A percentile compares a stretch with the other conserved stretches of the same genome.
Evolutionary conservation across 495 filamentous ascomycete species (phyloP).

Genomic region (Pseudotulostoma volvatum): DNA sequence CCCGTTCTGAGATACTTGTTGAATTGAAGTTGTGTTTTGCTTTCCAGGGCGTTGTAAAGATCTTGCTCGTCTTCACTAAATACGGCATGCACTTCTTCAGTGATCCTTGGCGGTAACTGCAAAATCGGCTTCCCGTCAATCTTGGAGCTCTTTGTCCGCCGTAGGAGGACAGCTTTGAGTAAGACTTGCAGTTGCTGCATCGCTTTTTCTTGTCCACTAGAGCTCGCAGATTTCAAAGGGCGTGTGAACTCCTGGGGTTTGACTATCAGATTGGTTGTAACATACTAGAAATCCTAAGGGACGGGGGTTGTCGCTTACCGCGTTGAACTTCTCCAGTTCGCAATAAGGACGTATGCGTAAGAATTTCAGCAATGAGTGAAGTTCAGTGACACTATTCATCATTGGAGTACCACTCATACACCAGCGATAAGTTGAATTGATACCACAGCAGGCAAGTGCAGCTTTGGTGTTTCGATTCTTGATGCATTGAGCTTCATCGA

Average conservation of each 20-base stretch:
- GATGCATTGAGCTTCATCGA: slow-evolving; percentile 90
- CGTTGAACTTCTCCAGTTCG: slow-evolving; percentile 43
- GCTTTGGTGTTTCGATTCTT: slow-evolving; percentile 65
- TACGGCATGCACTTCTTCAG: slow-evolving; percentile 46
- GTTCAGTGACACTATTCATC: slow-evolving; percentile 74
- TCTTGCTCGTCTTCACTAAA: slow-evolving; percentile 57
- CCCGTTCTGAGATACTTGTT: slow-evolving; percentile 61
- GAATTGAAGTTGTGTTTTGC: slow-evolving; percentile 48
- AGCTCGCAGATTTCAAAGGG: slow-evolving; percentile 32
- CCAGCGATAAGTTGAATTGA: slow-evolving; percentile 53
- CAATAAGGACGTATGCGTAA: slow-evolving; percentile 69
- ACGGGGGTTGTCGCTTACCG: slow-evolving; percentile 31
- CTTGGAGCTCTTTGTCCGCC: slow-evolving; percentile 66
- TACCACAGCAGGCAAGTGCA: slow-evolving; percentile 41
- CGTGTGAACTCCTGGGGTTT: slow-evolving; percentile 29
- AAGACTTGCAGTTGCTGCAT: slow-evolving; percentile 64
- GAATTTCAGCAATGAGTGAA: slow-evolving; percentile 73
- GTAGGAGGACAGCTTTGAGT: slow-evolving; percentile 70
- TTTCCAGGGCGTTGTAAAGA: slow-evolving; percentile 60
- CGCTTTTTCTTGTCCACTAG: slow-evolving; percentile 23
- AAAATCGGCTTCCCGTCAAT: slow-evolving; percentile 82
- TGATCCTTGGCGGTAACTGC: slow-evolving; percentile 51
- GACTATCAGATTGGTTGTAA: slow-evolving; percentile 6
- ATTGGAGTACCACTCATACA: slow-evolving; percentile 91
- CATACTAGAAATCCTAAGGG: too few relatives aligned